Evolutionary conservation across 176 grass and related monocot genomes (phyloP), one percentile per base, ranked within the genome.

Genomic region (Oryza glaberrima): DNA sequence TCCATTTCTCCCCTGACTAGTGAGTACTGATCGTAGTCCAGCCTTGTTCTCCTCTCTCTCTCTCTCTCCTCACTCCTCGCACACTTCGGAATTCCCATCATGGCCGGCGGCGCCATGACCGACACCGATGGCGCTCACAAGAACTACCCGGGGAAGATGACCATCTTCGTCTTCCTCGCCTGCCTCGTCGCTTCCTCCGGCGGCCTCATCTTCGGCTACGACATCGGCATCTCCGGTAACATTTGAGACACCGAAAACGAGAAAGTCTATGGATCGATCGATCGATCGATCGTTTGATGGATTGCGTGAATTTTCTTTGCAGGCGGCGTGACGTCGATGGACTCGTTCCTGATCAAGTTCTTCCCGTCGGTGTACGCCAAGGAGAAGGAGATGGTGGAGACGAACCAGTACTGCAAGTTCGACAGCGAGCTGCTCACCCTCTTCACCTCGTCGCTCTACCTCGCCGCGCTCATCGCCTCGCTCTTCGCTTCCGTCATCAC

Each of bases 401-500:
- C 74, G 0, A 97, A 94, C 84, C 89, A 94, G 69, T 97, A 97
- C 81, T 97, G 91, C 94, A 92, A 90, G 81, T 97, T 97, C 48
- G 87, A 97, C 87, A 94, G 94, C 81, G 84, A 46, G 82, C 48
- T 90, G 65, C 81, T 97, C 20, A 93, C 91, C 14, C 85, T 91
- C 72, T 97, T 97, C 91, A 97, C 94, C 15, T 94, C 94, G 6
- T 97, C 94, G 45, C 91, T 94, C 32, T 97, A 97, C 86, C 76
- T 97, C 43, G 86, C 74, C 52, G 80, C 80, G 6, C 86, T 88
- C 28, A 11, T 83, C 28, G 86, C 86, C 14, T 88, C 86, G 14
- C 80, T 88, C 52, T 73, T 77, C 86, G 80, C 86, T 26, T 76
- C 80, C 19, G 10, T 48, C 41, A 52, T 88, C 80, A 88, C 86